Base-by-base conservation (phyloP, 768 basidiomycete species). In the Tulasnella sp. region DNA sequence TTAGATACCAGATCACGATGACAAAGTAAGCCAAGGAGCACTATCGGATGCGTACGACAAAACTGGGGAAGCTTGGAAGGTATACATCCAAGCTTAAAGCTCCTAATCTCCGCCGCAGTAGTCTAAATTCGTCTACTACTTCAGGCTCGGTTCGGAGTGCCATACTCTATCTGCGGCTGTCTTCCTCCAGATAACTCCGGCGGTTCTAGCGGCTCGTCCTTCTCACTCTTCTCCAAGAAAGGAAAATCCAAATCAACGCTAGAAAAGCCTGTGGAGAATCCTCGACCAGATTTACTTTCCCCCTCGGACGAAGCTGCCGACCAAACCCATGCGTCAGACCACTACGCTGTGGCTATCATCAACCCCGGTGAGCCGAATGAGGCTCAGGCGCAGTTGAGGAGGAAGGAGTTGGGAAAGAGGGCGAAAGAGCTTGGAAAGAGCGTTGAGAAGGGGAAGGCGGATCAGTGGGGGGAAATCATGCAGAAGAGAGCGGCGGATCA, bases 81-180 rank as follows among this genome's bases (percentile, higher is more conserved):
- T 89, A 41, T 16, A 11, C 18, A 20, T 46, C 16, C 14, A 18
- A 16, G 16, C 46, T 50, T 40, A 16, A 7, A 50, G 14, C n/a
- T 40, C 58, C 37, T 3, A 18, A 14, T 11, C 20, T 80, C 8
- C 37, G 24, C n/a, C 24, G 16, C 20, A 7, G 58, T 4, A 28
- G 40, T 28, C 44, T 11, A 37, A 12, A 80, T 11, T 28, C 18
- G 37, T 69, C 31, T 37, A 28, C 28, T 31, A 14, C 11, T 3
- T 11, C 60, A 89, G 84, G 81, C 86, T 22, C 90, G 90, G 14
- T 92, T 90, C 83, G 86, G 87, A 64, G 84, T 89, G 9, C 85
- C 87, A 1, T 93, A 93, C 84, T 88, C 86, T 75, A 88, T 90
- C 81, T 93, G 92, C 80, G 92, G 92, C 2, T 92, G 92, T 83